A percentile compares a stretch with the other conserved stretches of the same genome.
Conservation (phyloP, 345 rosid species). For the Gynandropsis gynandra region DNA sequence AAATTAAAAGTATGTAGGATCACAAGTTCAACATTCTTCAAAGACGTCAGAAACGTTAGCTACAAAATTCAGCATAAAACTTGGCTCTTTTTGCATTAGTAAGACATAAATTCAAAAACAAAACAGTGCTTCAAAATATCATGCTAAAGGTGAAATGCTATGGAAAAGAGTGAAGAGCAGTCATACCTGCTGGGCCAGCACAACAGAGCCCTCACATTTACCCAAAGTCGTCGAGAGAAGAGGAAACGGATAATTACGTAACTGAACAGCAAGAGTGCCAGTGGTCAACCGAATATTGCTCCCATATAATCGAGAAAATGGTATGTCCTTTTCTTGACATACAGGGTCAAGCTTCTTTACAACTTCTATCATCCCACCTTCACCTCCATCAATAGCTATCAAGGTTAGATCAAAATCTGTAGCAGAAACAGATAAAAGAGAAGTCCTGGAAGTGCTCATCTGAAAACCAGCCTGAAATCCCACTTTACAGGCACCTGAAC, state of each 20-base stretch:
- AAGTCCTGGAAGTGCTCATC: slow-evolving; percentile 59
- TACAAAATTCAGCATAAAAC: background rate
- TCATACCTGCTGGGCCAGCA: slow-evolving; percentile 88
- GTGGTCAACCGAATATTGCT: slow-evolving; percentile 58
- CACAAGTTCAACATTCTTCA: background rate
- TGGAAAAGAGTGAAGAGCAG: slow-evolving; percentile 6
- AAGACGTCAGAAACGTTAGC: no score
- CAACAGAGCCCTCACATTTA: slow-evolving; percentile 78
- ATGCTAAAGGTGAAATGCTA: background rate
- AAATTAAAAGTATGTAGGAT: background rate
- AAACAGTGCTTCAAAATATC: no score
- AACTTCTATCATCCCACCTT: slow-evolving; percentile 77
- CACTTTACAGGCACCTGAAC: slow-evolving; percentile 75
- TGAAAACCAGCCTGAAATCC: slow-evolving; percentile 90
- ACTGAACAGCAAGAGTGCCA: slow-evolving; percentile 53
- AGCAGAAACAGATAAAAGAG: slow-evolving; percentile 68
- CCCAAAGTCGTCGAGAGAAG: slow-evolving; percentile 68
- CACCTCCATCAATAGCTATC: slow-evolving; percentile 70
- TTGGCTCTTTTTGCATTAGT: background rate
- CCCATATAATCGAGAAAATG: slow-evolving; percentile 86
- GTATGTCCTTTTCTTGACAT: slow-evolving; percentile 50
- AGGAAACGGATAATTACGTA: slow-evolving; percentile 77
- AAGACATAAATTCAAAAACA: background rate
- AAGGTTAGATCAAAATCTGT: slow-evolving; percentile 73
- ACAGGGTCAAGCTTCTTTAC: slow-evolving; percentile 76